phyloP scores from a whole-genome alignment of 768 basidiomycete genomes.

The Termitomyces sp. region DNA sequence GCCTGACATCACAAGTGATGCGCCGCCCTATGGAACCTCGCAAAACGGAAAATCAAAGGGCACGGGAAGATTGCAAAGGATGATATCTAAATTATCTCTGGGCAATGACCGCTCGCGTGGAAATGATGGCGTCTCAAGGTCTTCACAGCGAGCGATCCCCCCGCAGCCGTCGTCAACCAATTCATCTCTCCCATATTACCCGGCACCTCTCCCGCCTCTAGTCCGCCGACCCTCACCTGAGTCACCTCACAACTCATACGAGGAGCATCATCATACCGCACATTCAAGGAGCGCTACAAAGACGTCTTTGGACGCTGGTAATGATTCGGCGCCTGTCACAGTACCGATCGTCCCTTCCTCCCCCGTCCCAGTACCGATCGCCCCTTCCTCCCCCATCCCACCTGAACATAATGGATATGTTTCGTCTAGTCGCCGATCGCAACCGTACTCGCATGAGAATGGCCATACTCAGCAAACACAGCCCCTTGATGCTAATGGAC shows the following conservation, averaged over 20 bases:
- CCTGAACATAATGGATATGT: slow-evolving; percentile 6
- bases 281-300: slow-evolving; percentile 25
- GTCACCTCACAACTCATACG: slow-evolving; percentile 40
- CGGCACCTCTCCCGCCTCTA: slow-evolving; percentile 52
- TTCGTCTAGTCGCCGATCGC: slow-evolving; percentile 1
- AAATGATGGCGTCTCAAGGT: slow-evolving; percentile 14
- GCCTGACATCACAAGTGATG: slow-evolving; percentile 34
- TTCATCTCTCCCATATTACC: slow-evolving; percentile 51
- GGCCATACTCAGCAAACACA: slow-evolving; percentile 1
- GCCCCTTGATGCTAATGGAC: not conserved
- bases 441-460: slow-evolving; percentile 1
- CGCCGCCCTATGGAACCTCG: slow-evolving; percentile 20
- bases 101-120: slow-evolving; percentile 35
- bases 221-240: slow-evolving; percentile 47
- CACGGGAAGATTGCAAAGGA: slow-evolving; percentile 66
- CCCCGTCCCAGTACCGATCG: not conserved
- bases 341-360: not conserved
- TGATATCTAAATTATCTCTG: slow-evolving; percentile 76
- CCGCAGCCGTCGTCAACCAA: slow-evolving; percentile 34
- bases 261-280: slow-evolving; percentile 26
- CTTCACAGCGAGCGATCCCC: slow-evolving; percentile 14
- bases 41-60: slow-evolving; percentile 48
- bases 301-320: slow-evolving; percentile 6
- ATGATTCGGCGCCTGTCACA: not conserved
- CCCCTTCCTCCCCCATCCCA: not conserved